Conservation (phyloP, 192 early-diverging fungal genomes). For the Diversispora epigaea region DNA sequence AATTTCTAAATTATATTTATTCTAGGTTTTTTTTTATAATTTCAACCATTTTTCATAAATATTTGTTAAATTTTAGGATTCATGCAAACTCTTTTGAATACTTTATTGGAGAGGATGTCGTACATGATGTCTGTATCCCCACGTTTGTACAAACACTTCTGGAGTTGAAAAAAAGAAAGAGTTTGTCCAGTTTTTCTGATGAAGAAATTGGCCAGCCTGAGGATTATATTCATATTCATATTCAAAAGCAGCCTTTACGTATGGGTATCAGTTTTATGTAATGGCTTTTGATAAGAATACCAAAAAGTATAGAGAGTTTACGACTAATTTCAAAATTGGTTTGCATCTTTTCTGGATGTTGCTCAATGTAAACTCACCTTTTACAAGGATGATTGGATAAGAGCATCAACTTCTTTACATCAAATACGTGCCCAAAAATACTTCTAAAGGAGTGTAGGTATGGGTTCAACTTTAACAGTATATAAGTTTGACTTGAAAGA, state of each 20-base stretch:
- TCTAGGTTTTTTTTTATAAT: too few species aligned
- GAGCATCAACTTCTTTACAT: too few species aligned
- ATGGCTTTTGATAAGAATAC: conserved; percentile 11
- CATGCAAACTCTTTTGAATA: too few species aligned
- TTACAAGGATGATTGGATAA: too few species aligned
- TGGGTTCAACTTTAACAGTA: too few species aligned
- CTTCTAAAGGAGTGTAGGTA: too few species aligned
- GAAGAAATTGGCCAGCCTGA: neutral
- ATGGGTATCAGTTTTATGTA: neutral
- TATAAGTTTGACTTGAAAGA: too few species aligned
- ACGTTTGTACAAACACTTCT: neutral
- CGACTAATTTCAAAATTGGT: neutral
- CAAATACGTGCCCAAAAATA: too few species aligned
- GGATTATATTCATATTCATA: conserved; percentile 8
- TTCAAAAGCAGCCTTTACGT: neutral
- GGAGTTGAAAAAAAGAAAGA: conserved; percentile 14
- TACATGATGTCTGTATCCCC: neutral
- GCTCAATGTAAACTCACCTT: neutral
- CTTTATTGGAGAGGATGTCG: neutral
- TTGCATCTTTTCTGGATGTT: neutral
- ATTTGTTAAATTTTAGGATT: too few species aligned
- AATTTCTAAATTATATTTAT: too few species aligned
- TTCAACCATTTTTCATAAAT: too few species aligned
- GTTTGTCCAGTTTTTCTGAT: neutral
- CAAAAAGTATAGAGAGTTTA: neutral